Evolutionary conservation across 768 basidiomycete species (phyloP), one percentile per base, ranked within the genome.

Genomic region (Ramaria rubella): DNA sequence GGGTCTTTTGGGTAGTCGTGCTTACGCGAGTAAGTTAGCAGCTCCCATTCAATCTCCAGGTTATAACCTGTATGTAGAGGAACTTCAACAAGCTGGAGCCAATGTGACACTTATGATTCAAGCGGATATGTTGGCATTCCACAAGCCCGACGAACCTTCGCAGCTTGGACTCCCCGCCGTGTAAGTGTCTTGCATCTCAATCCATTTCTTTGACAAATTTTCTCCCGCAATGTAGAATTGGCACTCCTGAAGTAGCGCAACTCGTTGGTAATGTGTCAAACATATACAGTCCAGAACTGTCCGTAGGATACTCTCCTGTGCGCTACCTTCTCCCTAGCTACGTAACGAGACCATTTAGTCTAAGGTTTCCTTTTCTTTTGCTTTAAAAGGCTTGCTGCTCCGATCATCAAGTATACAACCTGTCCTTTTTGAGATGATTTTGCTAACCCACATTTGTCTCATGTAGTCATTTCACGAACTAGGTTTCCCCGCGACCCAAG

Each of bases 111-210:
- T 95, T 31, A 90, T 94, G 81, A 76, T 94, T 49, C 94, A 95
- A 68, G 89, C 89, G 0, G 94, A 96, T 64, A 95, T 95, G 94
- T 77, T 90, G 40, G 94, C 82, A 0, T 95, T 93, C 67, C 90
- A 83, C 59, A 82, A 74, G 19, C 81, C 82, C 0, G 79, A 78
- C 26, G 94, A 96, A 71, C 89, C 90, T 12, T 68, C 79, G 1
- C 94, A 96, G 66, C 78, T 96, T 8, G 92, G 88, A 17, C 77
- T 94, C 31, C 91, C 94, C 8, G 77, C 78, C 23, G 59, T 63
- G 89, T 92, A 50, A 51, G 81, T 73, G n/a, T 55, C 11, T n/a
- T 8, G 17, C 29, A 49, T 24, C 33, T 57, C 51, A 42, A 38
- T 23, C 45, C n/a, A 27, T 46, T 31, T 56, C 9, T 12, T 12